These are phyloP conservation scores for Hansenula lynferdii DNA, from an alignment of 1,139 yeast species.

Conservation along the genomic window DNA sequence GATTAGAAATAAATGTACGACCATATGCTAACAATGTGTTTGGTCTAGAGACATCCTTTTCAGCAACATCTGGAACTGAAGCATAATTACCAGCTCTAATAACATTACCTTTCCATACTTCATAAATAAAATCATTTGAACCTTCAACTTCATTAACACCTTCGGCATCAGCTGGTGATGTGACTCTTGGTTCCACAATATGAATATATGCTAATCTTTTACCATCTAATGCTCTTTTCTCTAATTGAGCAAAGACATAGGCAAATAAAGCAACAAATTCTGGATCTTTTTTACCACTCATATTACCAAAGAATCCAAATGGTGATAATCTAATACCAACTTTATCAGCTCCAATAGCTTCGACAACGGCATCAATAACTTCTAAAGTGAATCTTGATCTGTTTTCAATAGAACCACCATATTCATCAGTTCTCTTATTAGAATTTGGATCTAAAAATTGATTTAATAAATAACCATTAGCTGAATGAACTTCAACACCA, in stretches of 20 bases:
- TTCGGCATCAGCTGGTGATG: background rate
- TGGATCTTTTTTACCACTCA: constrained; percentile 20
- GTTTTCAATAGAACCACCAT: constrained; percentile 66
- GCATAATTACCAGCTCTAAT: constrained; percentile 44
- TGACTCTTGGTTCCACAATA: constrained; percentile 35
- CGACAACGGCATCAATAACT: constrained; percentile 46
- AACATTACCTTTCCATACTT: constrained; percentile 35
- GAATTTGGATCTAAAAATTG: constrained; percentile 48
- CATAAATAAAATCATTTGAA: constrained; percentile 15
- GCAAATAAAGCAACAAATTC: constrained; percentile 25
- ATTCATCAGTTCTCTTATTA: constrained; percentile 60
- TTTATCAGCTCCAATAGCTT: constrained; percentile 47
- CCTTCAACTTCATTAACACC: background rate
- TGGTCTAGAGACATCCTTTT: constrained; percentile 28
- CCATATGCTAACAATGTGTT: constrained; percentile 42
- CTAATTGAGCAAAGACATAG: constrained; percentile 32
- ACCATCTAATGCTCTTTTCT: constrained; percentile 25
- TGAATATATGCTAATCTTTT: constrained; percentile 36
- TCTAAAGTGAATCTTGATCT: constrained; percentile 55
- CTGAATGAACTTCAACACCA: constrained; percentile 63
- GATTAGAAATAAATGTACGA: constrained; percentile 46
- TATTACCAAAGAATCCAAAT: constrained; percentile 29
- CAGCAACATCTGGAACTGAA: constrained; percentile 20
- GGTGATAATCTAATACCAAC: constrained; percentile 63
- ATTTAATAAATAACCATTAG: constrained; percentile 65